phyloP scores from a whole-genome alignment of 441 rosid species.

The Aquilaria agallochum region DNA sequence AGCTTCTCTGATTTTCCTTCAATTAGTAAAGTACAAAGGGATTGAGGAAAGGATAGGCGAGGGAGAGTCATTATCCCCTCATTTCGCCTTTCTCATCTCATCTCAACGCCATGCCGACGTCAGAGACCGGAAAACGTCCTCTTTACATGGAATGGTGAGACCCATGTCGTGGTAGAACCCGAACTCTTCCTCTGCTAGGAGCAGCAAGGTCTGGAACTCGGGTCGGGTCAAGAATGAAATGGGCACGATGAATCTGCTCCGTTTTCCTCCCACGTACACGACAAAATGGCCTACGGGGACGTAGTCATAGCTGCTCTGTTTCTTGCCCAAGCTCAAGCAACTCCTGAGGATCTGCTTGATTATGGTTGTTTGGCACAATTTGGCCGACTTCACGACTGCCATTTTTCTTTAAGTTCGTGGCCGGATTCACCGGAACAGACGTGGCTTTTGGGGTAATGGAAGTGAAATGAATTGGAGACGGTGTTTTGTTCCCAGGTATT shows the following conservation, averaged over 20 bases:
- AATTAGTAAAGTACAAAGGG: too few relatives aligned
- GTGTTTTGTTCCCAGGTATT: too few relatives aligned
- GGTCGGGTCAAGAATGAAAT: constrained; percentile 54
- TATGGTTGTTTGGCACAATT: constrained; percentile 47
- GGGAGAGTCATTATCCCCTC: too few relatives aligned
- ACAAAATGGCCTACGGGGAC: constrained; percentile 74
- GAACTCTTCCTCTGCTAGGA: constrained; percentile 70
- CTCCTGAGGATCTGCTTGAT: constrained; percentile 64
- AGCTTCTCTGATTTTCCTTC: too few relatives aligned
- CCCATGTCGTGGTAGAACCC: constrained; percentile 76
- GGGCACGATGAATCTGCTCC: constrained; percentile 60
- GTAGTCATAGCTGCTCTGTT: constrained; percentile 46
- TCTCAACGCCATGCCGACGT: constrained; percentile 46
- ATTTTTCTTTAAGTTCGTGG: constrained; percentile 11
- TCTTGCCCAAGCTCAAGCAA: constrained; percentile 61
- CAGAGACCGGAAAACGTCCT: constrained; percentile 51
- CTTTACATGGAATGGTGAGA: constrained; percentile 68
- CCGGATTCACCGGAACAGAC: too few relatives aligned
- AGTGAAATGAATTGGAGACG: too few relatives aligned
- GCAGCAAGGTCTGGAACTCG: constrained; percentile 62
- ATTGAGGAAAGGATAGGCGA: too few relatives aligned
- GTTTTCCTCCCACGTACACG: constrained; percentile 59
- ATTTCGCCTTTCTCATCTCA: constrained; percentile 17
- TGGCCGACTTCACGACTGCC: constrained; percentile 57
- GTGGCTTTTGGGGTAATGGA: too few relatives aligned